phyloP scores from a whole-genome alignment of 257 asterid genomes.

The Jasminum sambac region DNA sequence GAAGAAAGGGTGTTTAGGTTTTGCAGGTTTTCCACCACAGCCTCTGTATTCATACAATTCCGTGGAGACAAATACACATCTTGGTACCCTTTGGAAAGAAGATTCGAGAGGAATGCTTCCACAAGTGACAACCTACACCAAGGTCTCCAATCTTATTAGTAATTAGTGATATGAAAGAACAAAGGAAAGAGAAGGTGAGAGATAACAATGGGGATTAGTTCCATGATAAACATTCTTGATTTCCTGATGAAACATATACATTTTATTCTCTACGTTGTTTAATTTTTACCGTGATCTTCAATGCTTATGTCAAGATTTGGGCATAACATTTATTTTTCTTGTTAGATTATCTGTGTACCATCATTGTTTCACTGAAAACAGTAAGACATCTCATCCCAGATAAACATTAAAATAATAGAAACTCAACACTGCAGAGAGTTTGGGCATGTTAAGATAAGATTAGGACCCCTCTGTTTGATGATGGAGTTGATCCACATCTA shows the following conservation, averaged over 20 bases:
- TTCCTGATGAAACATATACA: background rate
- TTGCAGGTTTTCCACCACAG: constrained; percentile 71
- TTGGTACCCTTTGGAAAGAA: constrained; percentile 74
- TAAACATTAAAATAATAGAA: constrained; percentile 3
- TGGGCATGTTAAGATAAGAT: too few species aligned
- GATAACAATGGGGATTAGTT: constrained; percentile 4
- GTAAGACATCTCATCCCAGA: constrained; percentile 10
- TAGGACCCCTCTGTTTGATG: too few species aligned
- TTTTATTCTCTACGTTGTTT: constrained; percentile 8
- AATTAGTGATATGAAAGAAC: background rate
- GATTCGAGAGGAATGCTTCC: constrained; percentile 97
- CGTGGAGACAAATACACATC: constrained; percentile 84
- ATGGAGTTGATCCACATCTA: too few species aligned
- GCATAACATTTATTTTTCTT: background rate
- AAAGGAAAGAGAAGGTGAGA: background rate
- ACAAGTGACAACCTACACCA: constrained; percentile 85
- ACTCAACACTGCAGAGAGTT: background rate
- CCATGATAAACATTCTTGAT: constrained; percentile 3
- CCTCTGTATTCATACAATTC: constrained; percentile 84
- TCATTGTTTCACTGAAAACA: background rate
- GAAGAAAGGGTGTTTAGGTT: constrained; percentile 63
- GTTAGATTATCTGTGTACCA: background rate
- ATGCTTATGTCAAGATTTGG: background rate
- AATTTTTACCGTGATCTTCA: background rate
- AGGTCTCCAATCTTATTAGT: background rate